phyloP scores from a whole-genome alignment of 2,329 filamentous ascomycete genomes.

The Cytospora schulzeri region DNA sequence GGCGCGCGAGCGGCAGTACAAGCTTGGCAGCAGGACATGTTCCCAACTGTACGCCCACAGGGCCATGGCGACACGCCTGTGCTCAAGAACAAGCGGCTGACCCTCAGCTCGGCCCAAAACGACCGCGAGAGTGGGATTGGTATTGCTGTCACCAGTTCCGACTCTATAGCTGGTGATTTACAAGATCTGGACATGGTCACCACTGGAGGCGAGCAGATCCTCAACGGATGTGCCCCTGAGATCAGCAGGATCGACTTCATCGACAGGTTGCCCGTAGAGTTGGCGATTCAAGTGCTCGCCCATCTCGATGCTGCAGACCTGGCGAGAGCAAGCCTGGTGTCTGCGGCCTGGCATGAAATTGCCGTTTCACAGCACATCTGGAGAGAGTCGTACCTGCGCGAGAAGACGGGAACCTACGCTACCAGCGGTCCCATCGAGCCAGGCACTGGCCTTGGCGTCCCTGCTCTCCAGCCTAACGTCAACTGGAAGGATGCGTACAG shows the following conservation, averaged over 20 bases:
- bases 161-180: conserved; percentile 38
- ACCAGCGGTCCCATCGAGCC: conserved; percentile 55
- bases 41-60: conserved; percentile 29
- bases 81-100: conserved; percentile 46
- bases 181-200: conserved; percentile 27
- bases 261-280: conserved; percentile 55
- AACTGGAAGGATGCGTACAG: conserved; percentile 88
- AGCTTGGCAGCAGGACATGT: conserved; percentile 58
- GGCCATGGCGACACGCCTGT: conserved; percentile 18
- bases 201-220: conserved; percentile 35
- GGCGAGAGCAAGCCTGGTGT: conserved; percentile 52
- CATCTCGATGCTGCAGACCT: conserved; percentile 58
- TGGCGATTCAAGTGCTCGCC: conserved; percentile 61
- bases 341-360: conserved; percentile 50
- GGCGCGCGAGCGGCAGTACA: conserved; percentile 62
- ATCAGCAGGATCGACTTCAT: conserved; percentile 63
- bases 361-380: conserved; percentile 61
- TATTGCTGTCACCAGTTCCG: conserved; percentile 54
- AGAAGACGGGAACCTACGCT: conserved; percentile 63
- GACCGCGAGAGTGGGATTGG: conserved; percentile 68
- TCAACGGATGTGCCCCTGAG: conserved; percentile 36
- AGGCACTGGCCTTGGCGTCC: conserved; percentile 60
- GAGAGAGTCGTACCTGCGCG: conserved; percentile 64
- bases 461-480: conserved; percentile 59
- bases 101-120: conserved; percentile 51